Base-by-base conservation (phyloP, 164 flowering plant species). In the Magnolia officinalis region DNA sequence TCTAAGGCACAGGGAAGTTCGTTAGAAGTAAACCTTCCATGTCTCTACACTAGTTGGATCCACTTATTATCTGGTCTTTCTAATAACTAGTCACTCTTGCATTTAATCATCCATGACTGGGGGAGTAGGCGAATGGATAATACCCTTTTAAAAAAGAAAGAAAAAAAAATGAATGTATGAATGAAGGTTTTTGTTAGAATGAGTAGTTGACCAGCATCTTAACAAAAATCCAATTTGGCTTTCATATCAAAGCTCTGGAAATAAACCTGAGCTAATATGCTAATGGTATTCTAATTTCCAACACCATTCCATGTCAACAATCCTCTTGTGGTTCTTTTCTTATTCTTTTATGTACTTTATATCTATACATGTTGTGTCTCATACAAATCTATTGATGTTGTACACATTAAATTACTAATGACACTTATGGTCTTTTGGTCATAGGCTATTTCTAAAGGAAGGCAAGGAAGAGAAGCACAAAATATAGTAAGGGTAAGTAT, bases 381-480 rank as follows among this genome's bases (percentile, higher is more conserved):
- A 37, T 37, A 37, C 45, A 37, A 37, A 37, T 37, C 45, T 37
- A 37, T 16, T 6, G 16, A 10, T 6, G 3, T 55, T 55, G 61
- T 55, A 55, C 18, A 10, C 13, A 10, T 55, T 2, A 55, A 10
- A 55, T 55, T 55, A 2, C 61, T 55, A 55, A 55, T 55, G 61
- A 55, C 18, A 10, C 61, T 55, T 55, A 1, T 55, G 61, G 18
- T 64, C 67, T 64, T 19, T 19, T 64, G 21, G 10, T 1, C 23
- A 23, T 76, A 96, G 98, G 89, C 88, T 55, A 85, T 96, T 73
- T 90, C 99, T 21, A 96, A 96, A 81, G 98, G 91, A 77, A 81
- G 95, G 50, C 99, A 94, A 83, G 84, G 84, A 52, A 80, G 83
- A 67, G 86, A 94, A 82, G 97, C 98, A 21, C 95, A 91, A 76